Percentiles rank a stretch among this genome's conserved stretches.
phyloP scores from a whole-genome alignment of 1,284 basidiomycete species.

The Rhodotorula sp. region DNA sequence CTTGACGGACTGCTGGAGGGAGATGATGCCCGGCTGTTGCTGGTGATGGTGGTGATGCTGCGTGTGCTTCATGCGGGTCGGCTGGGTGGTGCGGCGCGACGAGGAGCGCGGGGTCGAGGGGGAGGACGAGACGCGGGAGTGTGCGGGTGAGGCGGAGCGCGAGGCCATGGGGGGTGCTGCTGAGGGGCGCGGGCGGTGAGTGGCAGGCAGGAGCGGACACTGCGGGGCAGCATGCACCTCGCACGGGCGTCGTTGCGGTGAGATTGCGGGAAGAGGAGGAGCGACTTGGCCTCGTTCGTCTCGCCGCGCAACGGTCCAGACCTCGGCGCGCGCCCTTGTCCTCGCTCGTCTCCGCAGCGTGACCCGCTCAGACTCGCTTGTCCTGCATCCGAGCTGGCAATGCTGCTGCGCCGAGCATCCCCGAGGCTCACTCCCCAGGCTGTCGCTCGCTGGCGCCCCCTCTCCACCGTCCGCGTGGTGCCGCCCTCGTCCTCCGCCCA shows the following conservation, averaged over 20 bases:
- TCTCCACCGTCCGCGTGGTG: conserved; percentile 16
- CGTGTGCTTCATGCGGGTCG: conserved; percentile 2
- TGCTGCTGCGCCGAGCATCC: too few relatives aligned
- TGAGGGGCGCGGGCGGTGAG: neutral
- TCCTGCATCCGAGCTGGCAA: too few relatives aligned
- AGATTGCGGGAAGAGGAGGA: neutral
- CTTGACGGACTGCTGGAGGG: conserved; percentile 11
- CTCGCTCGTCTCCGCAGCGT: neutral
- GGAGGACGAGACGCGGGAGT: neutral
- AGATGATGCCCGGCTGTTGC: conserved; percentile 20
- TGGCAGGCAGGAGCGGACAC: neutral
- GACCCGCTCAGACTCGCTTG: too few relatives aligned
- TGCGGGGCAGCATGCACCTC: neutral
- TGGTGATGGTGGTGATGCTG: neutral
- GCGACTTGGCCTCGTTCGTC: too few relatives aligned
- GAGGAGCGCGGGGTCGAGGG: too few relatives aligned
- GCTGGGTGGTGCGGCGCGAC: neutral
- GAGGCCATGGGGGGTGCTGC: neutral
- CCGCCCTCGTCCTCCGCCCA: neutral
- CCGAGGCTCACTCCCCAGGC: too few relatives aligned
- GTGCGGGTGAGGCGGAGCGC: neutral
- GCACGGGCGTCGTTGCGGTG: neutral
- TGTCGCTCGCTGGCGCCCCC: neutral
- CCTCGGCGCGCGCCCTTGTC: neutral
- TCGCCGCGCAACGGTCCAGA: neutral